Percentiles rank a stretch among this genome's conserved stretches.
These are phyloP conservation scores for Nannizziopsis arthrosporioides DNA, from an alignment of 2,329 filamentous ascomycete species.

Conservation along the genomic window DNA sequence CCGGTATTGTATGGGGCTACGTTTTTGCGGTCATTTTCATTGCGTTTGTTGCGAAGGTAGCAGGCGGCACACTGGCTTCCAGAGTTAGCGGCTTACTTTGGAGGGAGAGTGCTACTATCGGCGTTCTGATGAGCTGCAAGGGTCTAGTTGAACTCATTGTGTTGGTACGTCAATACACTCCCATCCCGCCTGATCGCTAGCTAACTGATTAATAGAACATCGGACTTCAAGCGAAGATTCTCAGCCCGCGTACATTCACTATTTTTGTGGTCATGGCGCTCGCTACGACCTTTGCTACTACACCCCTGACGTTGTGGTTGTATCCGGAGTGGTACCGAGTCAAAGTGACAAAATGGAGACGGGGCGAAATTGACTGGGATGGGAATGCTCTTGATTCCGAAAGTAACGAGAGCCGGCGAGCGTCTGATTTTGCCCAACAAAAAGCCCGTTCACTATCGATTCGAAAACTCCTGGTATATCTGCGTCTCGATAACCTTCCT, in stretches of 20 bases:
- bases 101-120: slow-evolving; percentile 82
- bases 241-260: slow-evolving; percentile 72
- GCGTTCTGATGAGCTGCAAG: slow-evolving; percentile 91
- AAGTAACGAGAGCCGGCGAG: slow-evolving; percentile 34
- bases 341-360: slow-evolving; percentile 62
- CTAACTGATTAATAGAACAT: slow-evolving; percentile 48
- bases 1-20: slow-evolving; percentile 77
- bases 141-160: slow-evolving; percentile 90
- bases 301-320: slow-evolving; percentile 58
- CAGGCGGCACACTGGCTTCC: slow-evolving; percentile 70
- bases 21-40: slow-evolving; percentile 70
- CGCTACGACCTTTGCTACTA: slow-evolving; percentile 72
- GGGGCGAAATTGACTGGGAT: slow-evolving; percentile 86
- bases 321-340: slow-evolving; percentile 69
- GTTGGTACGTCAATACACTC: slow-evolving; percentile 46
- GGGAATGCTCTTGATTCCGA: slow-evolving; percentile 41
- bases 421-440: slow-evolving; percentile 32
- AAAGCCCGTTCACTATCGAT: slow-evolving; percentile 44
- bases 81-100: slow-evolving; percentile 66
- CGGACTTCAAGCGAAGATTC: slow-evolving; percentile 68
- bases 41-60: slow-evolving; percentile 75
- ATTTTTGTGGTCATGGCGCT: slow-evolving; percentile 93
- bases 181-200: neutral
- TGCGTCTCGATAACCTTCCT: slow-evolving; percentile 74
- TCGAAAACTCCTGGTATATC: slow-evolving; percentile 61